Base-by-base conservation (phyloP, 306 rosid species). In the Ammopiptanthus mongolicus region DNA sequence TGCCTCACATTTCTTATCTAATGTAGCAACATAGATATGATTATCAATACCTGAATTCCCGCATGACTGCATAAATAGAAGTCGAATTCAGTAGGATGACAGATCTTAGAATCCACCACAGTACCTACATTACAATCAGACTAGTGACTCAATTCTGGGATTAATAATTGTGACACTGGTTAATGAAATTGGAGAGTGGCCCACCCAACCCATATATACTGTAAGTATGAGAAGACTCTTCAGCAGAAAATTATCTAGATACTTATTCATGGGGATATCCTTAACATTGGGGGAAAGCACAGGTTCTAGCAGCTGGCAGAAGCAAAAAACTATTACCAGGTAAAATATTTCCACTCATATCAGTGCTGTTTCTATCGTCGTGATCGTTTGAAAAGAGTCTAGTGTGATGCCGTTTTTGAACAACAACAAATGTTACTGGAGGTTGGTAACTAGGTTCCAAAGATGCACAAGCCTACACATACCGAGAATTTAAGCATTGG, bases 31-130 rank as follows among this genome's bases (percentile, higher is more conserved):
- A 25, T 62, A 18, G 53, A 37, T 29, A 28, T 56, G 69, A 51
- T 66, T 15, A 50, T 33, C 28, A 25, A 18, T 86, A 89, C 97
- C 91, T 91, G 94, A 69, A 91, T 86, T 82, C 97, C 94, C 1
- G 97, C 97, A 77, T 91, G 97, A 81, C 97, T 89, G 75, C 95
- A 91, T 65, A 91, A 76, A 75, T 89, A 91, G 78, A 91, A 91
- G 84, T 91, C 97, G 12, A 89, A 91, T 48, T 91, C 91, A 7
- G 97, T 91, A 0, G 97, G 95, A 81, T 91, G 95, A 62, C 97
- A 91, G 67, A 91, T 91, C 83, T 86, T 91, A 11, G 95, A 81
- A 80, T 91, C 97, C 76, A 91, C 97, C 56, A 91, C 97, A 0
- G 97, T 89, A 44, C 95, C 97, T 91, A 75, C 65, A 80, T 62